Evolutionary conservation across 371 early-diverging fungal species (phyloP), one percentile per base, ranked within the genome.

Genomic region (Lichtheimia ramosa): DNA sequence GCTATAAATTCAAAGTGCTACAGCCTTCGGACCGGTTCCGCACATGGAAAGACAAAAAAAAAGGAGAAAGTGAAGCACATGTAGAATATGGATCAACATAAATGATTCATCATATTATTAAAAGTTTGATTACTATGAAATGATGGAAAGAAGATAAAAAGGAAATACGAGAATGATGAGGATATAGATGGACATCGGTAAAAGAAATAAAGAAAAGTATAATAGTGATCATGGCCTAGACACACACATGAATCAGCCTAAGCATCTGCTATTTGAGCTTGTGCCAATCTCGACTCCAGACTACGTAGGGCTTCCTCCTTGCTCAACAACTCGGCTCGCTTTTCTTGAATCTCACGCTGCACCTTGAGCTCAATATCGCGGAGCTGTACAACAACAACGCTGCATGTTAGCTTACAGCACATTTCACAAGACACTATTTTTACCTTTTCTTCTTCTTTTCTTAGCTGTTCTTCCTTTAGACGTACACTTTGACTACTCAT

Each of bases 391-490:
- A 25, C n/a, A n/a, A n/a, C n/a, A 16, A 34, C 34, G 10, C 21
- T 46, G 24, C 18, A 39, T 18, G 48, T 49, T 5, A 49, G 43
- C 18, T 21, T 28, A 18, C 20, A n/a, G 25, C 49, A 55, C 10
- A 24, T 18, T 24, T 16, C 46, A 18, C 21, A 21, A n/a, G 18
- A 6, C 21, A n/a, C 21, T 21, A 18, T 46, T 12, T 5, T 58
- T 70, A 68, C 71, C 68, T 83, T 85, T 48, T 83, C 83, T 55
- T 86, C 83, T 64, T 86, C 86, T 56, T 81, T 80, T 62, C 78
- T 69, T 25, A 83, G 62, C 54, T 84, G 83, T 53, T 85, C 88
- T 58, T 85, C 84, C 69, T 81, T 86, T 69, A 84, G 56, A 48
- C 70, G 63, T 24, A 68, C 82, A 56, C 74, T 75, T 50, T 75